Conservation (phyloP, 208 protist genomes). For the Trypanosoma caninum region DNA sequence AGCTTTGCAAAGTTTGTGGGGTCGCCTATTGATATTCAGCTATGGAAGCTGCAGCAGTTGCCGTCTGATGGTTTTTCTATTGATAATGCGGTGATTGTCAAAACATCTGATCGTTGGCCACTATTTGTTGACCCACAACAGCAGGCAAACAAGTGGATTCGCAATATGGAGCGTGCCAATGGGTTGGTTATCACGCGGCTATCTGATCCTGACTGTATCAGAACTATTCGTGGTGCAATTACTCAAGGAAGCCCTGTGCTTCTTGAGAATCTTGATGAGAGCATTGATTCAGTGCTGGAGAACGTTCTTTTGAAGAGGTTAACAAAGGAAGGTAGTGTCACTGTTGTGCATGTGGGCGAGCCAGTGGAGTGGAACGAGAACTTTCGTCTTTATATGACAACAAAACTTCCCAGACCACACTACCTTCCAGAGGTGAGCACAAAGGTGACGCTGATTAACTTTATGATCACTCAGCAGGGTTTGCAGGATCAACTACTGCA, state of each 20-base stretch:
- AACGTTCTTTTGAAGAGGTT: constrained; percentile 95
- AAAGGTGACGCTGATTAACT: constrained; percentile 97
- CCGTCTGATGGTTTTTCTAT: constrained; percentile 92
- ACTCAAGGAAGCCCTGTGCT: constrained; percentile 92
- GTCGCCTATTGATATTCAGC: constrained; percentile 89
- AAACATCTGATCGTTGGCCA: constrained; percentile 89
- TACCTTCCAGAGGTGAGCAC: constrained; percentile 96
- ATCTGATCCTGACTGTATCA: constrained; percentile 80
- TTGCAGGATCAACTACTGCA: constrained; percentile 96
- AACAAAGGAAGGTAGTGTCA: constrained; percentile 84
- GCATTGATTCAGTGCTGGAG: constrained; percentile 97
- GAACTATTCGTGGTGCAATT: constrained; percentile 91
- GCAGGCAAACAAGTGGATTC: constrained; percentile 95
- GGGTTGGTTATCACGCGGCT: constrained; percentile 79
- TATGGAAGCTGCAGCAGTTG: constrained; percentile 92
- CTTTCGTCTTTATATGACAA: constrained; percentile 98
- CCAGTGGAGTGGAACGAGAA: constrained; percentile 94
- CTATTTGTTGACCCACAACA: constrained; percentile 93
- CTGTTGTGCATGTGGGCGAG: constrained; percentile 95
- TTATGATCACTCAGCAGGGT: constrained; percentile 95
- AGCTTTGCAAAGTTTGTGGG: constrained; percentile 85
- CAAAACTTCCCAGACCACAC: constrained; percentile 96
- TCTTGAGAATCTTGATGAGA: constrained; percentile 96
- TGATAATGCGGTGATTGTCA: constrained; percentile 93
- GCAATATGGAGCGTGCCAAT: constrained; percentile 87